These are phyloP conservation scores for Cucumis sativus DNA, from an alignment of 306 rosid species.

Conservation along the genomic window DNA sequence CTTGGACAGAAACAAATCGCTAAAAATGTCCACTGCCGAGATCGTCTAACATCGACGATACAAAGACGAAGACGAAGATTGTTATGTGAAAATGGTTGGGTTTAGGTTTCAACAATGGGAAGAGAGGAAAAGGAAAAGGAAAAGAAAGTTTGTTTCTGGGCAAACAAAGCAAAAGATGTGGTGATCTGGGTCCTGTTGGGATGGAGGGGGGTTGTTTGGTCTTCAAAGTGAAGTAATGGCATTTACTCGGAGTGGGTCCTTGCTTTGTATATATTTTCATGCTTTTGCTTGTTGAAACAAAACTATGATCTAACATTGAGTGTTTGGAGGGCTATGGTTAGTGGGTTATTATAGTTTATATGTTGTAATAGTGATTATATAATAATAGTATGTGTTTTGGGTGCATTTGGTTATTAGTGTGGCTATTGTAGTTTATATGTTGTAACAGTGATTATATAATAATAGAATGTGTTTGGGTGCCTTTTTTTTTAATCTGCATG, in stretches of 20 bases:
- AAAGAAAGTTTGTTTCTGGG: neutral
- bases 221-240: slow-evolving; percentile 42
- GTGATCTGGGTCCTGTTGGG: neutral
- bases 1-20: neutral
- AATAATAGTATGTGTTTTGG: no score
- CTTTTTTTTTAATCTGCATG: no score
- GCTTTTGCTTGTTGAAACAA: neutral
- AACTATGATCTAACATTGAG: no score
- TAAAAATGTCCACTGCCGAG: neutral
- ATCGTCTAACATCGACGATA: neutral
- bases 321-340: no score
- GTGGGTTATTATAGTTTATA: no score
- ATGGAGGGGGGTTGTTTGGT: slow-evolving; percentile 13
- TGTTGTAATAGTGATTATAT: no score
- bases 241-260: slow-evolving; percentile 14
- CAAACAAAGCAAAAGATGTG: slow-evolving; percentile 9
- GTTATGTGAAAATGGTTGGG: no score
- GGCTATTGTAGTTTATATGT: no score
- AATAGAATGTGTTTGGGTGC: no score
- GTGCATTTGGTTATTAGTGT: no score
- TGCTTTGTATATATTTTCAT: neutral
- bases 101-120: neutral
- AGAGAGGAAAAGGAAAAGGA: neutral
- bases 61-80: neutral
- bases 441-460: no score